Base-by-base conservation (phyloP, 495 filamentous ascomycete genomes). In the Podospora appendiculata region DNA sequence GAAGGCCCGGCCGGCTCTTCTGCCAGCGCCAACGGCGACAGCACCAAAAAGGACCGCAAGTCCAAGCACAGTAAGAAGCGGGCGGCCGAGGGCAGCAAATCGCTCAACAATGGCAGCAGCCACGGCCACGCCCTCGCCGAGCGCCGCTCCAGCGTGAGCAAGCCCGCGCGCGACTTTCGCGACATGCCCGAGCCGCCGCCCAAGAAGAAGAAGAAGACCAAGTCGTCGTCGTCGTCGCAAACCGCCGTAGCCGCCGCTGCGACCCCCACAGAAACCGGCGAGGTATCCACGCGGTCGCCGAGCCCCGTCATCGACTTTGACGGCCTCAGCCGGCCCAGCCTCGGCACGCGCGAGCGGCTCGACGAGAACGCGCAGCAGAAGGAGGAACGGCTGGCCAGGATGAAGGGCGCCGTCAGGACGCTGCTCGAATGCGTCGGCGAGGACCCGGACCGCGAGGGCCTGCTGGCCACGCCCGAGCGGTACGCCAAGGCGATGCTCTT, bases 401-500 rank as follows among this genome's bases (percentile, higher is more conserved):
- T 98, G 51, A 79, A 87, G 12, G 88, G 86, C 51, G 94, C 93
- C 45, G 83, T 98, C 14, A 75, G 82, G 39, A 97, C 93, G 5
- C 88, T 98, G 36, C 76, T 98, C 7, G 94, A 98, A 71, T 97
- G 93, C 59, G 79, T 98, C 40, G 94, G 93, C 52, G 93, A 98
- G 70, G 94, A 98, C 64, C 90, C 93, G 0, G 85, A 92, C 60
- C 80, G 93, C 39, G 91, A 96, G 63, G 93, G 93, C 7, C 75
- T 98, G 25, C 78, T 87, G 3, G 86, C 83, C 40, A 98, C 93
- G 1, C 93, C 94, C 2, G 82, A 87, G 58, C 75, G 93, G 52
- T 96, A 96, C 70, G 93, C 94, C 53, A 92, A 92, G 68, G 93
- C 93, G 6, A 91, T 98, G 90, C 78, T 98, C 17, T 95, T 87